Conservation (phyloP, 1,284 basidiomycete genomes). For the Fomitopsis pinicola region DNA sequence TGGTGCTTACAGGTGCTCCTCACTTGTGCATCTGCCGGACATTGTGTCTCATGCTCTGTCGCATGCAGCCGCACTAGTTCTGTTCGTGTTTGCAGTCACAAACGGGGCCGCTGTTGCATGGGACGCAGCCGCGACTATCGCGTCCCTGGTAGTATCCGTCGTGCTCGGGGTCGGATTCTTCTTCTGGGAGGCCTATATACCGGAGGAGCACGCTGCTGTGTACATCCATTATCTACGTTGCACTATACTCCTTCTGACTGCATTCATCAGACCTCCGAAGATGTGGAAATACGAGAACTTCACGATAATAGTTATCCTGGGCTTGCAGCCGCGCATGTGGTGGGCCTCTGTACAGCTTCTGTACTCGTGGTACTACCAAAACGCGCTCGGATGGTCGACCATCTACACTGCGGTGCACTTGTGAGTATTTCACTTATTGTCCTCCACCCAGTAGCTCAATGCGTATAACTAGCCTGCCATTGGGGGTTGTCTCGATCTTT, state of each 20-base stretch:
- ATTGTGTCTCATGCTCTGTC: neutral
- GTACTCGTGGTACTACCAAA: slow-evolving; percentile 12
- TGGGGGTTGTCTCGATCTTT: slow-evolving; percentile 8
- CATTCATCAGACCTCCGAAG: slow-evolving; percentile 12
- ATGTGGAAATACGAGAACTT: slow-evolving; percentile 18
- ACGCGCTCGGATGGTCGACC: slow-evolving; percentile 10
- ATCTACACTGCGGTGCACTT: slow-evolving; percentile 15
- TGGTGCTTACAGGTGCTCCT: slow-evolving; percentile 18
- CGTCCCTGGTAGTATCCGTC: slow-evolving; percentile 33
- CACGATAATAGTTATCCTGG: slow-evolving; percentile 11
- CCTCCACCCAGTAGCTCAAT: neutral
- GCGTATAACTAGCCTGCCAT: slow-evolving; percentile 6
- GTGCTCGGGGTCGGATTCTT: slow-evolving; percentile 33
- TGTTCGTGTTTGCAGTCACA: slow-evolving; percentile 40
- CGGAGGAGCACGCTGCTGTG: slow-evolving; percentile 30
- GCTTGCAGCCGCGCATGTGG: slow-evolving; percentile 15
- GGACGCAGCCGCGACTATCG: slow-evolving; percentile 29
- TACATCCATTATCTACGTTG: slow-evolving; percentile 12
- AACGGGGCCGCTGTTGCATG: slow-evolving; percentile 35
- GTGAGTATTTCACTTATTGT: neutral
- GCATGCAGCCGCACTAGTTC: slow-evolving; percentile 27
- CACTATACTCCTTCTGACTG: neutral
- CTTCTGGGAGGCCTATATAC: slow-evolving; percentile 34
- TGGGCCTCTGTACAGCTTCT: slow-evolving; percentile 10
- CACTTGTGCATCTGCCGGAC: slow-evolving; percentile 16